Evolutionary conservation across 2,329 filamentous ascomycete species (phyloP).

Genomic region (Scortechinia acanthostroma): DNA sequence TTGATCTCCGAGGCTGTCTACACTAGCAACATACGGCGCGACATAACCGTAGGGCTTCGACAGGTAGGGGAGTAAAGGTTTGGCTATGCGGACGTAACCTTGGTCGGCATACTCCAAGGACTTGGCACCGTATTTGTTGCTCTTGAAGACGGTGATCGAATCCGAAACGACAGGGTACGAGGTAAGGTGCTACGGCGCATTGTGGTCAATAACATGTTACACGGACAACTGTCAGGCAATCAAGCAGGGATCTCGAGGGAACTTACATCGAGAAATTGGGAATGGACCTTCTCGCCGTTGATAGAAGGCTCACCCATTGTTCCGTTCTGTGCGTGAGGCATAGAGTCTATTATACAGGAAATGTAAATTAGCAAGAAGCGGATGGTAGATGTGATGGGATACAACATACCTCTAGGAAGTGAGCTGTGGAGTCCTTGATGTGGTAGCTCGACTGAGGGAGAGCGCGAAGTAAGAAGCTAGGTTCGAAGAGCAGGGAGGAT

Average conservation of each 20-base stretch:
- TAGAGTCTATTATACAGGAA: too few species aligned
- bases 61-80: constrained; percentile 56
- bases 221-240: too few species aligned
- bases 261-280: neutral
- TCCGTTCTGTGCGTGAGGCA: neutral
- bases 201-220: neutral
- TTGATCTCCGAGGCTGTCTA: constrained; percentile 43
- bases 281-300: constrained; percentile 3
- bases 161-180: constrained; percentile 57
- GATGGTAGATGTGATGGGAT: too few species aligned
- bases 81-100: constrained; percentile 49
- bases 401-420: too few species aligned
- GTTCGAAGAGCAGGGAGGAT: too few species aligned
- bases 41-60: constrained; percentile 53
- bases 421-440: too few species aligned
- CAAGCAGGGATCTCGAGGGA: too few species aligned
- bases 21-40: constrained; percentile 52
- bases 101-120: constrained; percentile 48
- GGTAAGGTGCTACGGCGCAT: constrained; percentile 39
- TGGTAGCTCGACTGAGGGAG: too few species aligned
- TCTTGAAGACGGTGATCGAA: constrained; percentile 48
- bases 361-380: too few species aligned
- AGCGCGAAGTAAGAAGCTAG: too few species aligned
- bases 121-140: constrained; percentile 55
- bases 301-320: neutral